Percentiles rank a stretch among this genome's conserved stretches.
Conservation (phyloP, 352 stramenopile species). For the Globisporangium spiculum region DNA sequence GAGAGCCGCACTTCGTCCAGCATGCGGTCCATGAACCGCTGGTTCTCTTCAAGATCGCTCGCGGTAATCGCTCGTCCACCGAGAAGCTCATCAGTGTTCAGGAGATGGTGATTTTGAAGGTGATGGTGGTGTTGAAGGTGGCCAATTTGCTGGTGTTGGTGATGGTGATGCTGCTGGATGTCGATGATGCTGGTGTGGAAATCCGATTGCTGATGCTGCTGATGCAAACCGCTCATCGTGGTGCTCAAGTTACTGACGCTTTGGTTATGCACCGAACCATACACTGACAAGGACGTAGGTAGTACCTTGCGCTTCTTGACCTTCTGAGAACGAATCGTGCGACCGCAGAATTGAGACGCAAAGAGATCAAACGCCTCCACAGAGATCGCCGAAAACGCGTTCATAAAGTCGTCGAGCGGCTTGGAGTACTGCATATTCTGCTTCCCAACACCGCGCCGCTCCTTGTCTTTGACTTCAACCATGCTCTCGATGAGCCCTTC, state of each 20-base stretch:
- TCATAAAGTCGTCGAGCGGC: conserved; percentile 74
- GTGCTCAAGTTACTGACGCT: background rate
- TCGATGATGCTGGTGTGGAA: conserved; percentile 17
- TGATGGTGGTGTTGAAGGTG: conserved; percentile 10
- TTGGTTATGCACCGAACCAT: background rate
- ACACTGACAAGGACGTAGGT: background rate
- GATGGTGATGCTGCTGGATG: background rate
- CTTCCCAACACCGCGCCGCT: conserved; percentile 74
- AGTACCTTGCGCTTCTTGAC: conserved; percentile 50
- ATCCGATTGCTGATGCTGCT: conserved; percentile 2
- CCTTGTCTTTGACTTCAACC: conserved; percentile 81
- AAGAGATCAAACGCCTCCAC: conserved; percentile 81
- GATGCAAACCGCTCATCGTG: background rate
- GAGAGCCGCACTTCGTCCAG: conserved; percentile 63
- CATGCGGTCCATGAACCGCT: conserved; percentile 81
- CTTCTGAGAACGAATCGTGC: conserved; percentile 70
- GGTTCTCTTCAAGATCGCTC: conserved; percentile 59
- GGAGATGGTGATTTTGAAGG: conserved; percentile 37
- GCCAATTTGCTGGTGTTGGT: background rate
- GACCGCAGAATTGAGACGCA: conserved; percentile 64
- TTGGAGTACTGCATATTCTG: conserved; percentile 84
- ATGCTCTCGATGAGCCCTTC: conserved; percentile 78
- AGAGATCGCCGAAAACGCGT: conserved; percentile 51
- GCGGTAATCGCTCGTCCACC: conserved; percentile 37
- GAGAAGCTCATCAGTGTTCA: conserved; percentile 48